Evolutionary conservation across 352 stramenopile species (phyloP).

Genomic region (Phytophthora hibernalis): DNA sequence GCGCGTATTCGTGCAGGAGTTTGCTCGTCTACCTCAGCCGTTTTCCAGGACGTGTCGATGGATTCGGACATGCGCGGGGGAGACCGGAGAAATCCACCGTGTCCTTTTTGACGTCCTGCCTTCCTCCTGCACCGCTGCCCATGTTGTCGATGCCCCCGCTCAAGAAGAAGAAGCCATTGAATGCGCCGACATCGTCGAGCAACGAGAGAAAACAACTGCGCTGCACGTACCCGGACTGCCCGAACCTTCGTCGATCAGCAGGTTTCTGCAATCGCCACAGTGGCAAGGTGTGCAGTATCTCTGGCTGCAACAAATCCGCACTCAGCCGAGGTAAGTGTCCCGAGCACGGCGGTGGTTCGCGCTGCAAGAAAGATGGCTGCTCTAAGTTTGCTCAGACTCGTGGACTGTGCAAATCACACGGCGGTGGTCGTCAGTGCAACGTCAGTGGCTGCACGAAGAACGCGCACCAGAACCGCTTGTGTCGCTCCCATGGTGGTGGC

Average conservation of each 20-base stretch:
- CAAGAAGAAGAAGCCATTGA: constrained; percentile 70
- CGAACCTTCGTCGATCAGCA: constrained; percentile 76
- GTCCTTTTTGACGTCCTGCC: constrained; percentile 59
- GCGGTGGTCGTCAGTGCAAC: constrained; percentile 79
- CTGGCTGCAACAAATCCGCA: constrained; percentile 75
- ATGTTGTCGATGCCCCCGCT: constrained; percentile 79
- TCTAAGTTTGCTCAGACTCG: constrained; percentile 87
- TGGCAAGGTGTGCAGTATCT: constrained; percentile 77
- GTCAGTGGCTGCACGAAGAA: constrained; percentile 84
- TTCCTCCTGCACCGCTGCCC: constrained; percentile 65
- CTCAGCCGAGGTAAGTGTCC: constrained; percentile 86
- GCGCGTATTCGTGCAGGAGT: constrained; percentile 81
- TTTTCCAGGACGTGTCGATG: constrained; percentile 69
- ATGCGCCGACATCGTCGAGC: constrained; percentile 15
- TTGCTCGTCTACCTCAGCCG: constrained; percentile 60
- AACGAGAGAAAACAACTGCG: constrained; percentile 72
- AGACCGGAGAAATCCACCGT: constrained; percentile 38
- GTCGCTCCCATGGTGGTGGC: constrained; percentile 81
- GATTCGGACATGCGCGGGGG: constrained; percentile 37
- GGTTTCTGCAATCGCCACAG: constrained; percentile 87
- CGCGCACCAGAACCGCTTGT: constrained; percentile 85
- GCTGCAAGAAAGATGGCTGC: constrained; percentile 85
- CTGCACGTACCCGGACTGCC: constrained; percentile 79
- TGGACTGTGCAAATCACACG: constrained; percentile 88
- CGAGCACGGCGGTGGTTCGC: constrained; percentile 83